Percentiles rank a stretch among this genome's conserved stretches.
Conservation (phyloP, 306 rosid genomes). For the Pterocarpus macrocarpus region DNA sequence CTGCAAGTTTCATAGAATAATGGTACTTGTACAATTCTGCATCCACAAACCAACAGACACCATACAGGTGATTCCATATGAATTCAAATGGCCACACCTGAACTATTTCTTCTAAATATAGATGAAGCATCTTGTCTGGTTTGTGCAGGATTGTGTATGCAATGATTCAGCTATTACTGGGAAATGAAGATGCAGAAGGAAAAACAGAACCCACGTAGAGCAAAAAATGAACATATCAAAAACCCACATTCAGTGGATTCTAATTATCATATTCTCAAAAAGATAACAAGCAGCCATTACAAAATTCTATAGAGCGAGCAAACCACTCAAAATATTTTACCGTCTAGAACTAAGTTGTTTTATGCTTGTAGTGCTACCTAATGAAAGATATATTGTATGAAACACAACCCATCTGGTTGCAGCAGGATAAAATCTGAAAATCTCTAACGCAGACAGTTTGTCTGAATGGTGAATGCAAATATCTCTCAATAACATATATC, state of each 20-base stretch:
- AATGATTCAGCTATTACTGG: slow-evolving; percentile 25
- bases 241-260: not conserved
- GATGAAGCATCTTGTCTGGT: slow-evolving; percentile 18
- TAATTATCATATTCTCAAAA: not conserved
- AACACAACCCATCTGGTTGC: slow-evolving; percentile 5
- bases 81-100: not conserved
- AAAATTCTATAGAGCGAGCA: not conserved
- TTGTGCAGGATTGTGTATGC: slow-evolving; percentile 34
- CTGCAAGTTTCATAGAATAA: slow-evolving; percentile 11
- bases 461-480: not conserved
- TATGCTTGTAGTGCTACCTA: slow-evolving; percentile 24
- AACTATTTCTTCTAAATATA: not conserved
- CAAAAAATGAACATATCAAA: slow-evolving; percentile 9
- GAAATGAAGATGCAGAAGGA: slow-evolving; percentile 9
- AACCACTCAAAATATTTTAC: not conserved
- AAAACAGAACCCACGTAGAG: not conserved
- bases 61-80: not conserved
- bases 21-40: not conserved
- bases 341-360: not conserved
- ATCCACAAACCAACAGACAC: slow-evolving; percentile 38
- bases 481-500: not conserved
- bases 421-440: slow-evolving; percentile 16
- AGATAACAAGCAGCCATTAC: slow-evolving; percentile 10
- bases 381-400: not conserved
- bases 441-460: not conserved